A percentile compares a stretch with the other conserved stretches of the same genome.
phyloP scores from a whole-genome alignment of 345 rosid species.

The Citrus sp. region DNA sequence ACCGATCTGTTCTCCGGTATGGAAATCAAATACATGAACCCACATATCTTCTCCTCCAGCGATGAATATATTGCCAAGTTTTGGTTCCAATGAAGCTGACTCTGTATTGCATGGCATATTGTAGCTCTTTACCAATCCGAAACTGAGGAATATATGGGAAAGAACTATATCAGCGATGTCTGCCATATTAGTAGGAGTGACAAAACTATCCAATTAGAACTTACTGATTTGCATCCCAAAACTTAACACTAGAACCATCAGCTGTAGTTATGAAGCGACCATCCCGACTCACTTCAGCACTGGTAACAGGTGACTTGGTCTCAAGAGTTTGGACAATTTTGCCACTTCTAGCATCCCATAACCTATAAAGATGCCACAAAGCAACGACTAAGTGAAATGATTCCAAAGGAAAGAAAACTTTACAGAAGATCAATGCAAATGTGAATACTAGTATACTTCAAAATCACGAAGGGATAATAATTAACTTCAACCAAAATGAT shows the following conservation, averaged over 20 bases:
- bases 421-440: background rate
- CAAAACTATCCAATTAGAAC: slow-evolving; percentile 23
- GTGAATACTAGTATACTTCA: background rate
- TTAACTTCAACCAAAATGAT: background rate
- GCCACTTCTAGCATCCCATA: slow-evolving; percentile 92
- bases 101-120: slow-evolving; percentile 75
- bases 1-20: slow-evolving; percentile 80
- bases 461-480: background rate
- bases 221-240: slow-evolving; percentile 98
- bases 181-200: background rate
- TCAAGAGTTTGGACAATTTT: slow-evolving; percentile 79
- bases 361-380: slow-evolving; percentile 35
- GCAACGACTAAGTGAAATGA: background rate
- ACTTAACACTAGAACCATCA: slow-evolving; percentile 88
- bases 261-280: slow-evolving; percentile 93
- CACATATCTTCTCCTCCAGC: slow-evolving; percentile 96
- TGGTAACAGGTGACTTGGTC: slow-evolving; percentile 81
- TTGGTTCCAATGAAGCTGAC: slow-evolving; percentile 81
- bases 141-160: slow-evolving; percentile 39
- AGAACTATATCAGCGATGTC: slow-evolving; percentile 3
- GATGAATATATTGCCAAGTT: slow-evolving; percentile 70
- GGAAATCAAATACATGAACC: slow-evolving; percentile 72
- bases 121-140: slow-evolving; percentile 87
- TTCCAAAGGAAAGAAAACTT: background rate
- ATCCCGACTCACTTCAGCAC: slow-evolving; percentile 95